These are phyloP conservation scores for Exophiala oligosperma DNA, from an alignment of 2,329 filamentous ascomycete species.

Conservation along the genomic window DNA sequence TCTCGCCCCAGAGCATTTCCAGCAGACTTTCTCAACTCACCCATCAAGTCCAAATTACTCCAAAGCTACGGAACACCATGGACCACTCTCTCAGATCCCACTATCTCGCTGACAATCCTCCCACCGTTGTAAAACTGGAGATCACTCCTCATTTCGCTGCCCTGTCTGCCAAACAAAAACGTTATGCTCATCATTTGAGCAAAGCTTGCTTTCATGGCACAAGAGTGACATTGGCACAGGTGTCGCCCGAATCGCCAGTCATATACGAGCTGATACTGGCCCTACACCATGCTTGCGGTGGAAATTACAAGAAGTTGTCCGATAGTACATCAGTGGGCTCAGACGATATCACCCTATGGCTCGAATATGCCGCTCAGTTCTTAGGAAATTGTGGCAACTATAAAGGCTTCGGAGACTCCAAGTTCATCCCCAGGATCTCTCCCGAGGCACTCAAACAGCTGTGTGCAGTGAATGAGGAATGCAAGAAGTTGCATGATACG, in stretches of 20 bases:
- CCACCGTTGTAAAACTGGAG: constrained; percentile 80
- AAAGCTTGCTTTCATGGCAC: constrained; percentile 77
- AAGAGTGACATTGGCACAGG: constrained; percentile 75
- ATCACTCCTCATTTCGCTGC: constrained; percentile 90
- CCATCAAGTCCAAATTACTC: constrained; percentile 2
- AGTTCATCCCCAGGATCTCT: constrained; percentile 73
- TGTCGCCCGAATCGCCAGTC: constrained; percentile 76
- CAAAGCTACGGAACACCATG: constrained; percentile 32
- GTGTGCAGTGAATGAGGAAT: constrained; percentile 59
- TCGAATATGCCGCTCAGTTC: constrained; percentile 77
- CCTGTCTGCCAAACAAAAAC: constrained; percentile 65
- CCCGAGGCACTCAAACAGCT: constrained; percentile 65
- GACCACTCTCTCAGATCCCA: constrained; percentile 53
- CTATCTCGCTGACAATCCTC: constrained; percentile 88
- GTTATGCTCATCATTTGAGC: constrained; percentile 82
- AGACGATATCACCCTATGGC: constrained; percentile 65
- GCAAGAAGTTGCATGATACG: constrained; percentile 64
- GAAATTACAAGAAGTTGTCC: constrained; percentile 70
- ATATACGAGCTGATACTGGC: constrained; percentile 80
- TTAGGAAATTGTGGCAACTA: constrained; percentile 81
- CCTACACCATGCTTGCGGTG: constrained; percentile 64
- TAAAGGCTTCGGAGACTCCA: constrained; percentile 82
- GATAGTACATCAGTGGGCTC: constrained; percentile 64
- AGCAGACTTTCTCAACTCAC: constrained; percentile 16
- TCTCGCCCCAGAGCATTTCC: constrained; percentile 7